These are phyloP conservation scores for Penicillium paxilli DNA, from an alignment of 495 filamentous ascomycete genomes.

Conservation along the genomic window DNA sequence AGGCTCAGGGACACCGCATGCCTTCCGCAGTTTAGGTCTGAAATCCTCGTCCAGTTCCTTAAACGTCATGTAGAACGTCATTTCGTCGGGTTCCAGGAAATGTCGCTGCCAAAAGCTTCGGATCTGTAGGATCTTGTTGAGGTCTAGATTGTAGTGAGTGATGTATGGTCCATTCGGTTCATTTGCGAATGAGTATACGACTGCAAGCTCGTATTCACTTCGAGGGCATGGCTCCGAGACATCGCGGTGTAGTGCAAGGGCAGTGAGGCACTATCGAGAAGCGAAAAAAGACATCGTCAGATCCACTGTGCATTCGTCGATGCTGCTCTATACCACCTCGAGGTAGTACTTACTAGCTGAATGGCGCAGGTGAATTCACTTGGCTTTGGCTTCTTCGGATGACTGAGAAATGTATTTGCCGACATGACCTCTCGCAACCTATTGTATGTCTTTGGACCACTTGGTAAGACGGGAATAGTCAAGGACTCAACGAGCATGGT, in stretches of 20 bases:
- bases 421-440: constrained; percentile 17
- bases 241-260: constrained; percentile 24
- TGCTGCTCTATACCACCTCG: background rate
- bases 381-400: constrained; percentile 12
- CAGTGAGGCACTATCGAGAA: constrained; percentile 26
- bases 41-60: constrained; percentile 3
- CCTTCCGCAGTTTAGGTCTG: constrained; percentile 20
- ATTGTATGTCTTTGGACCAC: constrained; percentile 25
- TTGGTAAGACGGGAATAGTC: background rate
- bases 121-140: constrained; percentile 28
- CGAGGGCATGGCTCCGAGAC: constrained; percentile 27
- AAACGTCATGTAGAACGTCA: constrained; percentile 28
- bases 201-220: constrained; percentile 31
- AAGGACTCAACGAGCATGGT: constrained; percentile 28
- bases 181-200: constrained; percentile 23
- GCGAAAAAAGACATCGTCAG: background rate
- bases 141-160: constrained; percentile 4
- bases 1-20: background rate
- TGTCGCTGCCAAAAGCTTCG: constrained; percentile 43
- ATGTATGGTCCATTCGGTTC: constrained; percentile 10
- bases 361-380: constrained; percentile 9
- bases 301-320: background rate
- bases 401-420: constrained; percentile 23
- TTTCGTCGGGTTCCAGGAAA: constrained; percentile 22
- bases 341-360: background rate